Conservation (phyloP, 2,329 filamentous ascomycete species). For the Cercospora sp. region DNA sequence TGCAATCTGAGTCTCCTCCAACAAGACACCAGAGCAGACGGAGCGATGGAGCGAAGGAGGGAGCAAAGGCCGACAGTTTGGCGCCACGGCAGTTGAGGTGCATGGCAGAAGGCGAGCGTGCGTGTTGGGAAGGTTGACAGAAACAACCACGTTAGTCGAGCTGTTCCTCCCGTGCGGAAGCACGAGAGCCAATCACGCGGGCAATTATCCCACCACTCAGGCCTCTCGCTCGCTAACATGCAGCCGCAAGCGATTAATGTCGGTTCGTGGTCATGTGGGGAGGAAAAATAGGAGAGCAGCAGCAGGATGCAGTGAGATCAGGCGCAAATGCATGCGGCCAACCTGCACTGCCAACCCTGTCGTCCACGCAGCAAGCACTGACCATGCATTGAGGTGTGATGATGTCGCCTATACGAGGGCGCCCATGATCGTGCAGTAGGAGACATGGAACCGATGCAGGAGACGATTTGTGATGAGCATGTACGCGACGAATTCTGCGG, state of each 20-base stretch:
- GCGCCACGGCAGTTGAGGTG: neutral
- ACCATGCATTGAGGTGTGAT: slow-evolving; percentile 2
- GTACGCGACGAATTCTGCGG: neutral
- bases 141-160: slow-evolving; percentile 5
- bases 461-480: neutral
- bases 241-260: neutral
- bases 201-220: neutral
- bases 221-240: neutral
- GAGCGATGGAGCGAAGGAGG: neutral
- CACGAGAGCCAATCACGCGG: neutral
- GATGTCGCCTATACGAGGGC: slow-evolving; percentile 8
- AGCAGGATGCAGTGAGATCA: neutral
- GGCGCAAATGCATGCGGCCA: neutral
- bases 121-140: neutral
- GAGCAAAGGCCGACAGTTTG: neutral
- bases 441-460: neutral
- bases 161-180: neutral
- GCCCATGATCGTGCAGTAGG: slow-evolving; percentile 6
- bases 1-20: neutral
- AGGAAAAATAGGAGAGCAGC: neutral
- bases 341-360: neutral
- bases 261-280: slow-evolving; percentile 1
- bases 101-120: neutral
- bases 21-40: neutral
- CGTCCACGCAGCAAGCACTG: slow-evolving; percentile 7